Percentiles rank a stretch among this genome's conserved stretches.
These are phyloP conservation scores for Citrus medica DNA, from an alignment of 345 rosid species.

Conservation along the genomic window DNA sequence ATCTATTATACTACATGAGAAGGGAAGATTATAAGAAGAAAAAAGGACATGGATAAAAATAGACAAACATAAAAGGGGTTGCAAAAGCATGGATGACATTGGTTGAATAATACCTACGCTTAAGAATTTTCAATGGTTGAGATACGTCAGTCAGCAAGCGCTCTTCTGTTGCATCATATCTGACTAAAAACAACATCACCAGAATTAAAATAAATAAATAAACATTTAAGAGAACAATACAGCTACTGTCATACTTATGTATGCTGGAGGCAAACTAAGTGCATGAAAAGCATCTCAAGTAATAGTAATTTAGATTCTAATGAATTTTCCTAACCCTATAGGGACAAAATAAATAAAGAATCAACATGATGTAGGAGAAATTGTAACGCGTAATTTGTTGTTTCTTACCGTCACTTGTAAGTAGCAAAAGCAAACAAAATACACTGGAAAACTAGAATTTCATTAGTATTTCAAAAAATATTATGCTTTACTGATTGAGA, in stretches of 20 bases:
- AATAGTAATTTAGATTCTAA: neutral
- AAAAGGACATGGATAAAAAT: neutral
- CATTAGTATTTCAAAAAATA: too few species aligned
- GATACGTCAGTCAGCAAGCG: slow-evolving; percentile 65
- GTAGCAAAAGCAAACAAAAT: neutral
- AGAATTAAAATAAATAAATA: slow-evolving; percentile 19
- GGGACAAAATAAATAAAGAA: too few species aligned
- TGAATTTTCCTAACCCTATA: too few species aligned
- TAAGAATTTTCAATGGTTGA: slow-evolving; percentile 72
- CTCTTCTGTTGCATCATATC: slow-evolving; percentile 76
- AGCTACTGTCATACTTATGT: neutral
- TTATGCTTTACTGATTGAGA: neutral
- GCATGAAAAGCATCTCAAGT: neutral
- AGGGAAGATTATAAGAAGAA: neutral
- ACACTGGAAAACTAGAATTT: too few species aligned
- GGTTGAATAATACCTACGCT: slow-evolving; percentile 58
- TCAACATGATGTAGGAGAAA: neutral
- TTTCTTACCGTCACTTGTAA: neutral
- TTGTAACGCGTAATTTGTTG: neutral
- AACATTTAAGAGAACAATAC: neutral
- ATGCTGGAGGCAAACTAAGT: neutral
- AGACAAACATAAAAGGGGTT: neutral
- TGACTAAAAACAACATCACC: slow-evolving; percentile 54
- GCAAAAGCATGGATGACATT: neutral
- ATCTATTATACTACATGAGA: neutral